These are phyloP conservation scores for Collybia sp. DNA, from an alignment of 768 basidiomycete species.

Conservation along the genomic window DNA sequence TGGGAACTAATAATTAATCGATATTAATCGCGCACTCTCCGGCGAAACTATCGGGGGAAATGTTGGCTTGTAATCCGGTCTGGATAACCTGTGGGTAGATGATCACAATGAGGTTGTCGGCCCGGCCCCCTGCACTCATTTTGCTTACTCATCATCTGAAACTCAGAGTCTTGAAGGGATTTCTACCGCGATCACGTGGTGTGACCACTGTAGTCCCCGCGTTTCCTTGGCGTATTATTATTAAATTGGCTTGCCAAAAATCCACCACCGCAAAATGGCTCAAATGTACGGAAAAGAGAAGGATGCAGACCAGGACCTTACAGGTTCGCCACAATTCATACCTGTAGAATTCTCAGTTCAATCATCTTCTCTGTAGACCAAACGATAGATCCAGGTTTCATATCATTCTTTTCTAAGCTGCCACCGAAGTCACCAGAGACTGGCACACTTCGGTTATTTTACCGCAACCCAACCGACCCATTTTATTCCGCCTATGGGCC, in stretches of 20 bases:
- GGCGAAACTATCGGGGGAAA: too few relatives aligned
- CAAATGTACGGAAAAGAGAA: constrained; percentile 67
- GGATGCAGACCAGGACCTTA: constrained; percentile 30
- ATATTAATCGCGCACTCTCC: too few relatives aligned
- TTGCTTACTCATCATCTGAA: too few relatives aligned
- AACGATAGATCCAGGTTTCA: constrained; percentile 74
- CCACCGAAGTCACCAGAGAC: constrained; percentile 65
- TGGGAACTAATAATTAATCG: too few relatives aligned
- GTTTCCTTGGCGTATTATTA: background rate
- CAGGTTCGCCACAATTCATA: constrained; percentile 4
- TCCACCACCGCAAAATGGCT: constrained; percentile 29
- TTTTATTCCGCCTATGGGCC: constrained; percentile 88
- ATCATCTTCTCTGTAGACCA: constrained; percentile 37
- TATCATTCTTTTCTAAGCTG: constrained; percentile 60
- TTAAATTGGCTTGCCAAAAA: too few relatives aligned
- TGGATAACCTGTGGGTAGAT: too few relatives aligned
- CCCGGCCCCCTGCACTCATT: too few relatives aligned
- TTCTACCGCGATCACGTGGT: constrained; percentile 10
- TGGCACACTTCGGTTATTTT: constrained; percentile 87
- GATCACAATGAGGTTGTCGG: too few relatives aligned
- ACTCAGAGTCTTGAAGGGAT: too few relatives aligned
- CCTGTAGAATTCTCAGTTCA: background rate
- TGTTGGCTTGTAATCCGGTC: too few relatives aligned
- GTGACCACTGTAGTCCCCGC: constrained; percentile 9
- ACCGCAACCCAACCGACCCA: constrained; percentile 52